Evolutionary conservation across 257 asterid species (phyloP), one percentile per base, ranked within the genome.

Genomic region (Eustoma russellianum): DNA sequence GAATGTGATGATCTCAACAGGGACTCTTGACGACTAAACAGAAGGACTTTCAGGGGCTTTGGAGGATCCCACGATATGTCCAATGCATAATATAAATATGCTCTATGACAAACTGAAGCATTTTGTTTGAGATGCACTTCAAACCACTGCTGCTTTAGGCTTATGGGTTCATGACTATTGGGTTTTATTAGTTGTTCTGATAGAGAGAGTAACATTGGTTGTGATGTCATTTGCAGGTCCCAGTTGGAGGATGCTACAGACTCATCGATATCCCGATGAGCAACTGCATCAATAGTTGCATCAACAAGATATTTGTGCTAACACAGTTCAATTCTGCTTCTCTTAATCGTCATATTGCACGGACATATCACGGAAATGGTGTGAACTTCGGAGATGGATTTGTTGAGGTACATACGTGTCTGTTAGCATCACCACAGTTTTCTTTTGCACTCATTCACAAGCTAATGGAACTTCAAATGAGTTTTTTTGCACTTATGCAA

Each of bases 181-280:
- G 48, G 9, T 30, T 54, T 11, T 2, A 17, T 45, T 45, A 45
- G 48, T 45, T 9, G 11, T 52, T 52, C 9, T 11, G 10, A 30
- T 12, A 52, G 14, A 30, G 7, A 33, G 18, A 24, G 30, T 24
- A 2, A 24, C 30, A 2, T 24, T 24, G 30, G 53, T 61, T 52
- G 51, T 58, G 24, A 58, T 55, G 33, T 52, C 35, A 50, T 50
- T 54, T 55, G 40, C 79, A 91, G 98, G 96, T 91, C 57, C 94
- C 98, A 0, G 77, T 91, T 46, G 98, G 98, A 16, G 98, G 98
- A 48, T 91, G 98, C 80, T 91, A 84, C 62, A 80, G 84, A 70
- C 81, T 91, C 51, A 86, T 91, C 12, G 98, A 91, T 72, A 80
- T 91, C 34, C 95, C 96, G 17, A 83, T 91, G 98, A 91, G 98